These are phyloP conservation scores for Sugiyamaella mastotermitis DNA, from an alignment of 805 yeast genomes.

Conservation along the genomic window DNA sequence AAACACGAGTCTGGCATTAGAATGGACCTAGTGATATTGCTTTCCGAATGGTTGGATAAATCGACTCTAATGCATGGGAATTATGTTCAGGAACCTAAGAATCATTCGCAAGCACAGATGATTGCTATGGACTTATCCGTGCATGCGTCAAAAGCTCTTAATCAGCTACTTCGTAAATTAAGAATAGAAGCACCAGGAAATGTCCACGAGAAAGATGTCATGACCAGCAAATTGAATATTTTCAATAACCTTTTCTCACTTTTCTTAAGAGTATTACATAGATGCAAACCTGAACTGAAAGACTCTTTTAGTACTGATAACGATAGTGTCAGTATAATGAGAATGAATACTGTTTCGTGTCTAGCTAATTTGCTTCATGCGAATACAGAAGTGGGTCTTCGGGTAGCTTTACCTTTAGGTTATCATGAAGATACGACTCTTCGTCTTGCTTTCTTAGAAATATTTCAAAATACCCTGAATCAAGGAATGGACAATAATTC, in stretches of 20 bases:
- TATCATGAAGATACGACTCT: slow-evolving; percentile 62
- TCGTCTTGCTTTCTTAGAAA: slow-evolving; percentile 67
- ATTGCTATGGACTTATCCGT: slow-evolving; percentile 17
- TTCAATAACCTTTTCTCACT: slow-evolving; percentile 44
- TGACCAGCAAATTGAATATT: slow-evolving; percentile 33
- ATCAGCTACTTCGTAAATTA: slow-evolving; percentile 17
- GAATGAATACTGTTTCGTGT: slow-evolving; percentile 58
- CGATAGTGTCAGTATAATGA: slow-evolving; percentile 27
- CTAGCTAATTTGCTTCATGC: slow-evolving; percentile 64
- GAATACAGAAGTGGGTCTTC: slow-evolving; percentile 72
- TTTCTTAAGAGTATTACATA: slow-evolving; percentile 41
- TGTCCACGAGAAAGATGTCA: slow-evolving; percentile 26
- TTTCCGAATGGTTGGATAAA: slow-evolving; percentile 25
- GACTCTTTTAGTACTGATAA: slow-evolving; percentile 2
- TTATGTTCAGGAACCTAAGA: slow-evolving; percentile 2
- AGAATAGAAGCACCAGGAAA: slow-evolving; percentile 19
- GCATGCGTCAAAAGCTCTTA: slow-evolving; percentile 17
- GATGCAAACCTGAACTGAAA: slow-evolving; percentile 25
- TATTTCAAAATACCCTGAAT: slow-evolving; percentile 59
- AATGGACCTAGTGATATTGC: slow-evolving; percentile 19
- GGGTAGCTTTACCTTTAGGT: slow-evolving; percentile 71
- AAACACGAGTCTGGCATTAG: slow-evolving; percentile 19
- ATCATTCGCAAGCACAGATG: slow-evolving; percentile 10
- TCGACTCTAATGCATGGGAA: not conserved
- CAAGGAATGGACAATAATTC: slow-evolving; percentile 28